Conservation (phyloP, 257 asterid genomes). For the Salvia hispanica region DNA sequence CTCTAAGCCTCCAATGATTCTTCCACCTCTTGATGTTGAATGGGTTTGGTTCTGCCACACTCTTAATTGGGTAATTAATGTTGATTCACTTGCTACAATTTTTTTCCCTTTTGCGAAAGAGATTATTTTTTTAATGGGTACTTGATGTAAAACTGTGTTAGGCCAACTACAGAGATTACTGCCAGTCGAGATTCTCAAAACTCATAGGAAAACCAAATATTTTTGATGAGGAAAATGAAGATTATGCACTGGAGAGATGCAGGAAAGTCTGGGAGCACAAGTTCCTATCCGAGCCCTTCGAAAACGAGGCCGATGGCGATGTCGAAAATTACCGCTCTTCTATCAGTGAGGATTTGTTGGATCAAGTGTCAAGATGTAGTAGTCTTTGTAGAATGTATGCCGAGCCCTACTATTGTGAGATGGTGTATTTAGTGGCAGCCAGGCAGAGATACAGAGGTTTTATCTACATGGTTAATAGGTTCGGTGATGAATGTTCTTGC, state of each 20-base stretch:
- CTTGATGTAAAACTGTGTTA: slow-evolving; percentile 26
- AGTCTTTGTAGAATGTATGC: slow-evolving; percentile 44
- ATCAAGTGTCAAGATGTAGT: slow-evolving; percentile 58
- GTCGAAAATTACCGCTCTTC: slow-evolving; percentile 15
- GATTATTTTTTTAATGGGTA: neutral
- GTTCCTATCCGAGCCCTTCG: slow-evolving; percentile 76
- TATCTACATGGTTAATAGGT: slow-evolving; percentile 57
- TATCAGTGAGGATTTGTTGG: slow-evolving; percentile 48
- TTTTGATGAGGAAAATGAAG: slow-evolving; percentile 80
- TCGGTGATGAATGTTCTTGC: slow-evolving; percentile 52
- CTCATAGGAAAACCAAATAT: slow-evolving; percentile 70
- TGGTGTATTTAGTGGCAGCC: slow-evolving; percentile 80
- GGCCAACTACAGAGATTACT: slow-evolving; percentile 69
- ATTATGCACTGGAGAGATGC: slow-evolving; percentile 81
- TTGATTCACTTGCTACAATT: neutral
- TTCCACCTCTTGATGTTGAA: slow-evolving; percentile 92
- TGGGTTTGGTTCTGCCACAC: slow-evolving; percentile 98
- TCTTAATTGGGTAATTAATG: slow-evolving; percentile 56
- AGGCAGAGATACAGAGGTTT: slow-evolving; percentile 75
- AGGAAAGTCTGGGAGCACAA: slow-evolving; percentile 65
- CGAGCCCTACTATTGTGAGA: slow-evolving; percentile 71
- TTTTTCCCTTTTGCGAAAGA: neutral
- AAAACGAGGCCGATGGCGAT: slow-evolving; percentile 53
- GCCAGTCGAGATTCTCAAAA: slow-evolving; percentile 76
- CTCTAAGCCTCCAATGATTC: slow-evolving; percentile 72